Base-by-base conservation (phyloP, 2,329 filamentous ascomycete species). In the Pseudofabraea citricarpa region DNA sequence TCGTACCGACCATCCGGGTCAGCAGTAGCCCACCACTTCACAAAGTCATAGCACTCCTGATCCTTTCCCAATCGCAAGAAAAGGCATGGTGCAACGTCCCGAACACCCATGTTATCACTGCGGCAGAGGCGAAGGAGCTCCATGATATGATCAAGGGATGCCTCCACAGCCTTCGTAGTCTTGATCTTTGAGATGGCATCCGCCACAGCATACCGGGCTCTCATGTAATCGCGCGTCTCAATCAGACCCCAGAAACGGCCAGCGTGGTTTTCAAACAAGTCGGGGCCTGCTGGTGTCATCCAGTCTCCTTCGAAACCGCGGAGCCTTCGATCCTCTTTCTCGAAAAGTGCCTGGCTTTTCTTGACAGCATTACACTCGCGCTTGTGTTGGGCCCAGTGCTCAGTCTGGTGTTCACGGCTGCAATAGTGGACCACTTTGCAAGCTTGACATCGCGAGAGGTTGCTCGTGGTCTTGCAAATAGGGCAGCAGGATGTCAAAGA, bases 361-460 rank as follows among this genome's bases (percentile, higher is more conserved):
- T 62, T 64, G 54, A 71, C 57, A 8, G 43, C 46, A 10, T 50
- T 63, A 57, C 74, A 77, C 12, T 40, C 52, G 8, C 26, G 26
- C 49, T 69, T 69, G 59, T 77, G 72, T 3, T 44, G 33, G 1
- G 47, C 29, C 19, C 64, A 53, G 49, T 75, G 55, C 2, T 53
- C 37, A 0, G 42, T 40, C 55, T 75, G 71, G 53, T 75, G 70
- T 1, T 68, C 64, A 12, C 55, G 53, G 38, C 63, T 54, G 56
- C 74, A 77, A 57, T 77, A 77, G 29, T 56, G 56, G 40, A 68
- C 59, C 1, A 62, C 64, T 32, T 59, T 63, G 57, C 73, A 77
- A n/a, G n/a, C n/a, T n/a, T n/a, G n/a, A n/a, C n/a, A n/a, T n/a
- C n/a, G n/a, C n/a, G n/a, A n/a, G n/a, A n/a, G n/a, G n/a, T n/a